Conservation (phyloP, 164 flowering plant species). For the Houttuynia cordata region DNA sequence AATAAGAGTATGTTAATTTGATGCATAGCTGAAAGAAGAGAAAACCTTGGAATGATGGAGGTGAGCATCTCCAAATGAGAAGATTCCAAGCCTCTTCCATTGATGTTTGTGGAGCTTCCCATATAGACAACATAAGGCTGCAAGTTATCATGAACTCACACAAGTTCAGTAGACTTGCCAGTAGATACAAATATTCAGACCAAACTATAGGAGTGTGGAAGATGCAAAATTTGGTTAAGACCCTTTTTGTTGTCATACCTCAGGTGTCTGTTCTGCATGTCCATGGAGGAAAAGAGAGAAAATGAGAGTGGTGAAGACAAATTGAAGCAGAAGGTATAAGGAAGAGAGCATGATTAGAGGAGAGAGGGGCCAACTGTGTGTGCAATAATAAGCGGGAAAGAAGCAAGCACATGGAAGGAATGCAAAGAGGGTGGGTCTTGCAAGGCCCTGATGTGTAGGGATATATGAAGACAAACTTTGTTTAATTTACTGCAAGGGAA, state of each 20-base stretch:
- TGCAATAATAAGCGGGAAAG: not conserved
- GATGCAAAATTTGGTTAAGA: not conserved
- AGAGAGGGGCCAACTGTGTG: not conserved
- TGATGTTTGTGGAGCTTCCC: constrained; percentile 40
- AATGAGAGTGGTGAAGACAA: constrained; percentile 3
- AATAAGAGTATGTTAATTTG: not conserved
- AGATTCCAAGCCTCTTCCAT: constrained; percentile 17
- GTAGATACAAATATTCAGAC: not conserved
- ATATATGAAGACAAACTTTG: constrained; percentile 1
- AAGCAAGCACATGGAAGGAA: not conserved
- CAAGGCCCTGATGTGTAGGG: constrained; percentile 3
- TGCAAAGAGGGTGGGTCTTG: not conserved
- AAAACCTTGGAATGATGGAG: constrained; percentile 54
- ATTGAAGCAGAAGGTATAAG: constrained; percentile 2
- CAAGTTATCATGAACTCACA: not conserved
- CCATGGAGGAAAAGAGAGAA: constrained; percentile 8
- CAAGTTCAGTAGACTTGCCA: not conserved
- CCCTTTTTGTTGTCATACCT: constrained; percentile 5
- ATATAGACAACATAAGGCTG: constrained; percentile 72
- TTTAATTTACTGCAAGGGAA: not conserved
- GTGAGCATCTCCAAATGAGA: constrained; percentile 41
- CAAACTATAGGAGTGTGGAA: not conserved
- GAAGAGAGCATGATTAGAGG: constrained; percentile 1
- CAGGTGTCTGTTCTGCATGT: constrained; percentile 10
- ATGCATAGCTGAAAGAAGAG: not conserved